phyloP scores from a whole-genome alignment of 495 filamentous ascomycete species.

The Xylaria telfairii region DNA sequence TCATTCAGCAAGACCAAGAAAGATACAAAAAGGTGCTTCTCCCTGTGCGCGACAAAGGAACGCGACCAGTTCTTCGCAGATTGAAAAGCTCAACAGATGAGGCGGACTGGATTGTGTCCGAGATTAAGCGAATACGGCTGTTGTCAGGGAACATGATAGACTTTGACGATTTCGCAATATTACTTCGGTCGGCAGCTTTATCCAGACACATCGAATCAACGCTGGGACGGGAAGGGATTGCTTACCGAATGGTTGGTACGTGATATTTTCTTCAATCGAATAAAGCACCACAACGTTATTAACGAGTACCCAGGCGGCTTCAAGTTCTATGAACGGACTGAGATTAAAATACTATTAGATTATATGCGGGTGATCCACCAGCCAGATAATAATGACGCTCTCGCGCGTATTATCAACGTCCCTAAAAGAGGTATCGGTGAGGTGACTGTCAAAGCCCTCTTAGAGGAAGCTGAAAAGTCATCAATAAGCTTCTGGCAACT shows the following conservation, averaged over 20 bases:
- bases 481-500: constrained; percentile 77
- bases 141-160: constrained; percentile 76
- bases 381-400: constrained; percentile 85
- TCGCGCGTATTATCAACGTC: constrained; percentile 84
- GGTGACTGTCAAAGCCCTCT: constrained; percentile 70
- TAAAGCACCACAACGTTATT: constrained; percentile 4
- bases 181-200: constrained; percentile 82
- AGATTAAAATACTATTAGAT: constrained; percentile 88
- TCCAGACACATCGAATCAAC: constrained; percentile 85
- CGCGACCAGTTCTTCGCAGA: constrained; percentile 81
- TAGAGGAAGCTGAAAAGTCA: constrained; percentile 75
- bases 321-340: constrained; percentile 89
- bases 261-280: constrained; percentile 19
- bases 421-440: constrained; percentile 85
- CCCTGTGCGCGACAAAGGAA: constrained; percentile 81
- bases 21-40: constrained; percentile 79
- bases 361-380: constrained; percentile 88
- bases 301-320: constrained; percentile 58
- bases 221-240: constrained; percentile 83
- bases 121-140: constrained; percentile 74
- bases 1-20: constrained; percentile 90
- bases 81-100: constrained; percentile 76
- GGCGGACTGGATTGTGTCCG: constrained; percentile 86
- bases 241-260: constrained; percentile 90
- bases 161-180: constrained; percentile 81